These are phyloP conservation scores for Sporobolomyces phaffii DNA, from an alignment of 768 basidiomycete genomes.

Conservation along the genomic window DNA sequence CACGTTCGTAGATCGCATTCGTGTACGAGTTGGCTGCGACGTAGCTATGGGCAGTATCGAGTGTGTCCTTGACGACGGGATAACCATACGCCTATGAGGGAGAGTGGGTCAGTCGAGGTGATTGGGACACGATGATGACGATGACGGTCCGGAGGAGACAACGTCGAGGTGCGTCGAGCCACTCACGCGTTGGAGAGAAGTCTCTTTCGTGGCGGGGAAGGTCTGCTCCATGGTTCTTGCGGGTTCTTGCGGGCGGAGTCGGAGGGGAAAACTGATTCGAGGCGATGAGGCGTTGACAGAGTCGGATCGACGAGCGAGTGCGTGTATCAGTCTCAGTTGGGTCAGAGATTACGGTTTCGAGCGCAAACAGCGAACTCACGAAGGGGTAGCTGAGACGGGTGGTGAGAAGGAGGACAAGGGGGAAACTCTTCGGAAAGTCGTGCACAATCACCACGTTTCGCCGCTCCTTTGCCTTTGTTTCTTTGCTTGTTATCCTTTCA, in stretches of 20 bases:
- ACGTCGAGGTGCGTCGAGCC: background rate
- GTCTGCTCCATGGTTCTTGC: background rate
- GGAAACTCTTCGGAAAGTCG: too few relatives aligned
- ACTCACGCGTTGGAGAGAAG: slow-evolving; percentile 20
- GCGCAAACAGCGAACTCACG: too few relatives aligned
- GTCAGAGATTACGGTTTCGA: too few relatives aligned
- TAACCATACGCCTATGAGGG: slow-evolving; percentile 20
- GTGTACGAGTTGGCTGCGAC: slow-evolving; percentile 18
- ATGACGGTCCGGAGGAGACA: background rate
- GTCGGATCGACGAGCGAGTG: too few relatives aligned
- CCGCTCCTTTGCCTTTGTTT: too few relatives aligned
- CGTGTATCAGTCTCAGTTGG: too few relatives aligned
- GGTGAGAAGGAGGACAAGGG: too few relatives aligned
- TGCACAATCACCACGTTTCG: too few relatives aligned
- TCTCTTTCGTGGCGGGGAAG: slow-evolving; percentile 7
- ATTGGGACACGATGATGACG: background rate
- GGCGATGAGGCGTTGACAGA: too few relatives aligned
- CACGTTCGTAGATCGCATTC: slow-evolving; percentile 17
- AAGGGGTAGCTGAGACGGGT: too few relatives aligned
- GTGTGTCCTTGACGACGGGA: slow-evolving; percentile 34
- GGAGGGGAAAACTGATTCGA: too few relatives aligned
- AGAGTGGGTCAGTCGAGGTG: background rate
- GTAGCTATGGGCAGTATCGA: slow-evolving; percentile 15
- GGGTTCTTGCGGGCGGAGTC: background rate
- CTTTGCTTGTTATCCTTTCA: too few relatives aligned